phyloP scores from a whole-genome alignment of 73 alveolate species.

The Uronychia binucleata region DNA sequence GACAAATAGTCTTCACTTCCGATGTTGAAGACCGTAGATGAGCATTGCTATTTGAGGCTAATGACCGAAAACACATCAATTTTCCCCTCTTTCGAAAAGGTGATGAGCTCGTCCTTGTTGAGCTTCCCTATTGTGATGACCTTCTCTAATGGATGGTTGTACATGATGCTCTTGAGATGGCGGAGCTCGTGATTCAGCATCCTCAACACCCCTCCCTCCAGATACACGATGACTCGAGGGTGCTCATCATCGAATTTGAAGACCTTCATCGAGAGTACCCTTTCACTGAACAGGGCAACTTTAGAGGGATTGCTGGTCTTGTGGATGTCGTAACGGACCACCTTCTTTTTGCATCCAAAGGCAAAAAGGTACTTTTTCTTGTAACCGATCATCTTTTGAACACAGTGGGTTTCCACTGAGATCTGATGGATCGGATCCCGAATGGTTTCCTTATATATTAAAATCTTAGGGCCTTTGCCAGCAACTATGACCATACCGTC shows the following conservation, averaged over 20 bases:
- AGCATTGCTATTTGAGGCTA: constrained; percentile 7
- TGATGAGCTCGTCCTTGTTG: constrained; percentile 25
- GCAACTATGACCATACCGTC: constrained; percentile 27
- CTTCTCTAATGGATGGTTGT: constrained; percentile 16
- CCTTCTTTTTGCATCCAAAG: constrained; percentile 30
- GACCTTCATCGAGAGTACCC: constrained; percentile 21
- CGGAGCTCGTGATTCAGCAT: constrained; percentile 9
- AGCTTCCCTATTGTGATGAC: constrained; percentile 11
- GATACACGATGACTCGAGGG: constrained; percentile 16
- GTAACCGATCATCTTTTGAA: constrained; percentile 2
- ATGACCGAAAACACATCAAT: constrained; percentile 11
- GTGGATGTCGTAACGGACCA: constrained; percentile 16
- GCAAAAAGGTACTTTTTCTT: constrained; percentile 20
- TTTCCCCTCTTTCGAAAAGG: constrained; percentile 41
- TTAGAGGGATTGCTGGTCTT: constrained; percentile 14
- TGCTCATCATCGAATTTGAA: constrained; percentile 22
- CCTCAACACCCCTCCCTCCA: neutral
- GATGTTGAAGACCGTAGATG: constrained; percentile 21
- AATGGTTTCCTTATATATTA: constrained; percentile 8
- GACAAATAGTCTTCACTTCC: constrained; percentile 31
- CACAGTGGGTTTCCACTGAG: constrained; percentile 3
- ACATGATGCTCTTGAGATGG: neutral
- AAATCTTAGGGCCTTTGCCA: constrained; percentile 19
- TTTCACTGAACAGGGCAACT: constrained; percentile 2
- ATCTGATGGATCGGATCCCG: constrained; percentile 18